Evolutionary conservation across 2,329 filamentous ascomycete species (phyloP), one percentile per base, ranked within the genome.

Genomic region (Cercospora citrullina): DNA sequence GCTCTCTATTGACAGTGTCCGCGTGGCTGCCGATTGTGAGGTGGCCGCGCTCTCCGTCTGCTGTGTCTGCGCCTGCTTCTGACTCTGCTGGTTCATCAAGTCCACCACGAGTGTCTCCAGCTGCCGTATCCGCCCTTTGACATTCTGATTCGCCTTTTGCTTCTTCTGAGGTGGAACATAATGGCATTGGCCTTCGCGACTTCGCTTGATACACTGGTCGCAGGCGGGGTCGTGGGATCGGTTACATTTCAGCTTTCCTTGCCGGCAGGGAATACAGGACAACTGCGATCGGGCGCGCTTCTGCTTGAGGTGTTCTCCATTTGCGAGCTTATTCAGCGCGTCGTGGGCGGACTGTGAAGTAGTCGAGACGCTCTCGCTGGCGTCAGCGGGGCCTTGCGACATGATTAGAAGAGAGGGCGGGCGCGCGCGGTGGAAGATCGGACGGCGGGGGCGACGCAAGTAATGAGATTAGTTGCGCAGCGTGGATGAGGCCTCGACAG

Each of bases 201-300:
- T 73, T 26, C 79, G 67, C 70, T 80, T 80, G 60, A 76, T 71
- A 72, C 79, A 80, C 60, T 79, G 78, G 51, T 79, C 77, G 71
- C 79, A 80, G 10, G 72, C 72, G 12, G 78, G 77, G n/a, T 75
- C 71, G 33, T 74, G 74, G 1, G 71, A 64, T 21, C 78, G 71
- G 68, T 79, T 76, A 64, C 78, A 80, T 60, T 77, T 78, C 7
- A 80, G 71, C 72, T 80, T 80, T 9, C 78, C 77, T 31, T 72
- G 69, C 7, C 79, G 73, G 64, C 78, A 80, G 4, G 75, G 72
- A 7, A 72, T 77, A 67, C 79, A 80, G n/a, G 71, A 75, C 1
- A 80, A 67, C 66, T 79, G 78, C 8, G 75, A 76, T 51, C 79
- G 69, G 7, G 77, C 77, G 23, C 79, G 74, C 70, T 79, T 79